Conservation (phyloP, 208 protist genomes). For the Trypanosoma boissoni region DNA sequence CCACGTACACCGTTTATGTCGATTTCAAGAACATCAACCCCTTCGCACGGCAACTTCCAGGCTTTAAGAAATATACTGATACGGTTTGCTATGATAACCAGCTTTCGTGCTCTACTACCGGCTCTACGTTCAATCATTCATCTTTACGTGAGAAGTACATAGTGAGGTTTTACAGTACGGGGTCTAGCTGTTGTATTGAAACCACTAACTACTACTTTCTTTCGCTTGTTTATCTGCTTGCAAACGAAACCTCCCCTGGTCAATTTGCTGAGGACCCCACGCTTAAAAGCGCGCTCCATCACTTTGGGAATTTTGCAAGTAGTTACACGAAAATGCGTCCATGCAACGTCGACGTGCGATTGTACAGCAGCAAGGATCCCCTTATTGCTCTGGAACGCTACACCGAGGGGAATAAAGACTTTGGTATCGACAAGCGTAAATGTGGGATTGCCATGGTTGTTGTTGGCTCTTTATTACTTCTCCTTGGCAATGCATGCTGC, state of each 20-base stretch:
- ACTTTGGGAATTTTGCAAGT: not conserved
- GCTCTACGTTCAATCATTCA: not conserved
- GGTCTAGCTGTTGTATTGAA: not conserved
- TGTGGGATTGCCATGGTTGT: too few relatives aligned
- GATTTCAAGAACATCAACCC: not conserved
- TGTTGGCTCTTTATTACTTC: too few relatives aligned
- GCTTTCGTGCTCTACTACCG: too few relatives aligned
- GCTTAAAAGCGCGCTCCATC: conserved; percentile 9
- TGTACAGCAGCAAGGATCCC: conserved; percentile 26
- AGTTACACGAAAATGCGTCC: not conserved
- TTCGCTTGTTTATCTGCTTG: conserved; percentile 16
- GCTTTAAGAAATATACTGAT: not conserved
- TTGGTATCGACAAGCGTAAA: too few relatives aligned
- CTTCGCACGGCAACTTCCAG: not conserved
- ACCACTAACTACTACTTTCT: conserved; percentile 7
- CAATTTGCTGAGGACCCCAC: conserved; percentile 7
- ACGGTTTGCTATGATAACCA: not conserved
- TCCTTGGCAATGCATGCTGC: too few relatives aligned
- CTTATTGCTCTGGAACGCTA: too few relatives aligned
- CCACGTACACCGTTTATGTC: not conserved
- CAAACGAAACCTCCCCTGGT: not conserved
- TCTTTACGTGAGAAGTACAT: too few relatives aligned
- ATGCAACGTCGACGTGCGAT: conserved; percentile 10
- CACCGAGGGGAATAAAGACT: too few relatives aligned
- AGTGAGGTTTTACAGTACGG: not conserved